A percentile compares a stretch with the other conserved stretches of the same genome.
phyloP scores from a whole-genome alignment of 1,284 basidiomycete species.

The Ceraceosorus guamensis region DNA sequence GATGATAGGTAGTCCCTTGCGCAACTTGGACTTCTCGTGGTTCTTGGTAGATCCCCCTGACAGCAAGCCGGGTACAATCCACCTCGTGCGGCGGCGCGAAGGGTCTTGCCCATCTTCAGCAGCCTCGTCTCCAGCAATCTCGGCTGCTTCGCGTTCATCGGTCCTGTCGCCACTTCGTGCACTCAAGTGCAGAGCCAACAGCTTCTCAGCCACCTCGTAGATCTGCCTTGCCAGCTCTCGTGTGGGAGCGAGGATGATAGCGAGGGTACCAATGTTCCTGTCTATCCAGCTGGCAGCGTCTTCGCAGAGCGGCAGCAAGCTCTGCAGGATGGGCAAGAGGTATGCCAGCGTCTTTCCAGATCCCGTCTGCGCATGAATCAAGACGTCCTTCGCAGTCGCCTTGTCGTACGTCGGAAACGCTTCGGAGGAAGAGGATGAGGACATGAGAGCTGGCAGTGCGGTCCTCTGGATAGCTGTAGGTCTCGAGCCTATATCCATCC shows the following conservation, averaged over 20 bases:
- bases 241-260: slow-evolving; percentile 88
- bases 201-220: slow-evolving; percentile 61
- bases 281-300: slow-evolving; percentile 57
- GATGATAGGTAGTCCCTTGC: slow-evolving; percentile 66
- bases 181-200: slow-evolving; percentile 50
- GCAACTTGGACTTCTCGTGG: slow-evolving; percentile 66
- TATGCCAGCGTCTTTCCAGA: slow-evolving; percentile 95
- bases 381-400: slow-evolving; percentile 62
- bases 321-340: slow-evolving; percentile 89
- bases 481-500: slow-evolving; percentile 68
- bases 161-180: not conserved
- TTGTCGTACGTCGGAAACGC: slow-evolving; percentile 46
- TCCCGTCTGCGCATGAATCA: slow-evolving; percentile 95
- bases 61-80: slow-evolving; percentile 87
- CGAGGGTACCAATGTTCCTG: slow-evolving; percentile 76
- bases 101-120: slow-evolving; percentile 56
- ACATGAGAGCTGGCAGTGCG: slow-evolving; percentile 67
- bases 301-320: slow-evolving; percentile 78
- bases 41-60: slow-evolving; percentile 65
- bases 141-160: slow-evolving; percentile 19
- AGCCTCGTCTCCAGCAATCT: slow-evolving; percentile 51
- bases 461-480: slow-evolving; percentile 88
- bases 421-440: slow-evolving; percentile 36
- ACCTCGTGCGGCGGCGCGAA: slow-evolving; percentile 54
- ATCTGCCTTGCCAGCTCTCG: slow-evolving; percentile 93